Percentiles rank a stretch among this genome's conserved stretches.
These are phyloP conservation scores for Microbotryum intermedium DNA, from an alignment of 1,284 basidiomycete species.

Conservation along the genomic window DNA sequence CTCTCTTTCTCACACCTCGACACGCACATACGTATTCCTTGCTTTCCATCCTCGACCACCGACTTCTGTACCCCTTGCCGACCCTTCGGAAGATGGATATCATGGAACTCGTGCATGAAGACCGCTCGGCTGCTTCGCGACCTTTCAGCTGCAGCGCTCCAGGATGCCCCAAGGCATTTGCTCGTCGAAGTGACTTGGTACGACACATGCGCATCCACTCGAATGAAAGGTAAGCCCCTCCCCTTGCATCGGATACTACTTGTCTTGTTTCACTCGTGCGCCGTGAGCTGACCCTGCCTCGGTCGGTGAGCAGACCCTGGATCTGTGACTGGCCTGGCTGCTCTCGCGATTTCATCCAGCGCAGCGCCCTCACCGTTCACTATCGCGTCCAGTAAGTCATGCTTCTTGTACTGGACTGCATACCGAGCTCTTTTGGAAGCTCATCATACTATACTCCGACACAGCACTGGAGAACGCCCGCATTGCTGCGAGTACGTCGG, in stretches of 20 bases:
- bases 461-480: constrained; percentile 49
- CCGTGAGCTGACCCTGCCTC: too few relatives aligned
- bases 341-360: constrained; percentile 35
- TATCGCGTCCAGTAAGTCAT: constrained; percentile 32
- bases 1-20: too few relatives aligned
- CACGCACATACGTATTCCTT: too few relatives aligned
- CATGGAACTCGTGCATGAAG: constrained; percentile 9
- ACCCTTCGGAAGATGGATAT: constrained; percentile 4
- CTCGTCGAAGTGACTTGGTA: constrained; percentile 1
- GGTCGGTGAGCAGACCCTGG: constrained; percentile 35
- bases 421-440: too few relatives aligned
- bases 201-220: constrained; percentile 6
- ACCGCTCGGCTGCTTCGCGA: constrained; percentile 1
- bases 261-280: background rate
- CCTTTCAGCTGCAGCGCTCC: constrained; percentile 35
- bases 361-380: constrained; percentile 35
- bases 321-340: constrained; percentile 32
- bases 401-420: background rate
- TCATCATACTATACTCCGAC: background rate
- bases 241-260: background rate
- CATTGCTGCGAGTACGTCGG: constrained; percentile 44
- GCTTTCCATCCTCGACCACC: too few relatives aligned
- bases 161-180: constrained; percentile 32
- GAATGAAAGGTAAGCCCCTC: background rate
- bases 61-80: too few relatives aligned